Percentiles rank a stretch among this genome's conserved stretches.
These are phyloP conservation scores for Athelia sp. DNA, from an alignment of 1,284 basidiomycete species.

Conservation along the genomic window DNA sequence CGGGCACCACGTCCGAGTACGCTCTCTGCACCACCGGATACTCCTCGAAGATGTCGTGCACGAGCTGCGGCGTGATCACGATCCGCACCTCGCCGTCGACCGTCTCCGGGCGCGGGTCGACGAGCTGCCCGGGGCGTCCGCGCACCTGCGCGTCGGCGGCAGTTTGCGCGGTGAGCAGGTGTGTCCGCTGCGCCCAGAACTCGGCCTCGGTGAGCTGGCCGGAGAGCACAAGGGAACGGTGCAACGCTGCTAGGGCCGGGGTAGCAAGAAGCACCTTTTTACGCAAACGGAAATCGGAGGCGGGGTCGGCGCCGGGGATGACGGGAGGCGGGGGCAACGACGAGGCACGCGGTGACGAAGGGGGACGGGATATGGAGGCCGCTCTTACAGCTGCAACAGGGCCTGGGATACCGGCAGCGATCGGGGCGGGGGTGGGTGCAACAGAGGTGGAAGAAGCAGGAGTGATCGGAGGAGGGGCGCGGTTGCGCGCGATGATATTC, in stretches of 20 bases:
- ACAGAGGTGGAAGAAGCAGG: constrained; percentile 21
- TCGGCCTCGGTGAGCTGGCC: constrained; percentile 87
- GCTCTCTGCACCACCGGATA: constrained; percentile 93
- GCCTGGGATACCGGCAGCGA: constrained; percentile 5
- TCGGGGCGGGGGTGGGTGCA: constrained; percentile 21
- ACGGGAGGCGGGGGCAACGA: constrained; percentile 54
- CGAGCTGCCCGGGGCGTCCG: constrained; percentile 80
- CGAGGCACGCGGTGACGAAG: constrained; percentile 48
- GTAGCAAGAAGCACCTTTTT: constrained; percentile 77
- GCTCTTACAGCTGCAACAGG: constrained; percentile 19
- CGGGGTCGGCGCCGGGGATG: constrained; percentile 51
- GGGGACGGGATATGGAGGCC: constrained; percentile 13
- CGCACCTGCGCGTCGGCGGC: constrained; percentile 72
- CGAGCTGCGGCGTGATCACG: constrained; percentile 87
- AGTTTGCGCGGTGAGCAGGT: constrained; percentile 67
- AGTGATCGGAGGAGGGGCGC: constrained; percentile 29
- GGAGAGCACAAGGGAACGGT: constrained; percentile 81
- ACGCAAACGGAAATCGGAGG: constrained; percentile 64
- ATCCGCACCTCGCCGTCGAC: constrained; percentile 85
- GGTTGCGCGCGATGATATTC: constrained; percentile 67
- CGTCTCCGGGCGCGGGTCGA: constrained; percentile 85
- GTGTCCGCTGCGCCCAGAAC: constrained; percentile 94
- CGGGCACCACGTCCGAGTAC: constrained; percentile 90
- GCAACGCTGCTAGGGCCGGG: constrained; percentile 71
- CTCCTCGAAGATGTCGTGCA: constrained; percentile 96